These are phyloP conservation scores for Camellia oleifera DNA, from an alignment of 179 eudicot genomes.

Conservation along the genomic window DNA sequence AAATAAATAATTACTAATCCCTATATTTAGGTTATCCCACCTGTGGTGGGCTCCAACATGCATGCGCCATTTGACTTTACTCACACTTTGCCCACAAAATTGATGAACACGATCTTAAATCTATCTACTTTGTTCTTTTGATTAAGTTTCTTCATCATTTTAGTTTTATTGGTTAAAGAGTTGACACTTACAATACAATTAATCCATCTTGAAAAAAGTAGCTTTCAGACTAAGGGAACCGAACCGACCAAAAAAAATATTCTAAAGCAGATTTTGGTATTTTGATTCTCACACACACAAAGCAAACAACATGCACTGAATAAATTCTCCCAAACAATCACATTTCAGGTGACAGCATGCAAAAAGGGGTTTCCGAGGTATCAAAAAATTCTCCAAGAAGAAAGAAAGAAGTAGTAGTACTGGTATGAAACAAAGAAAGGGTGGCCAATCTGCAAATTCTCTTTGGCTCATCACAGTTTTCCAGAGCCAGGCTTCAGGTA, in stretches of 20 bases:
- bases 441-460: neutral
- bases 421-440: neutral
- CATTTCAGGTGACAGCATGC: conserved; percentile 54
- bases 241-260: neutral
- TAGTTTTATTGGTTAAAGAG: no score
- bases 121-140: no score
- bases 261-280: neutral
- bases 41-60: neutral
- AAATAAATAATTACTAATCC: neutral
- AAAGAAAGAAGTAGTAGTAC: conserved; percentile 36
- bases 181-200: no score
- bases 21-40: neutral
- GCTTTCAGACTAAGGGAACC: no score
- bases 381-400: conserved; percentile 49
- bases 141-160: no score
- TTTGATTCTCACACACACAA: neutral
- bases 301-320: neutral
- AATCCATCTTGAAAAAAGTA: no score
- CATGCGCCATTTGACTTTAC: conserved; percentile 10
- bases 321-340: neutral
- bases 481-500: conserved; percentile 31
- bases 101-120: neutral
- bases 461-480: neutral
- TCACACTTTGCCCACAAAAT: neutral
- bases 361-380: conserved; percentile 59